Evolutionary conservation across 176 grass and related monocot genomes (phyloP).

Genomic region (Otatea glauca): DNA sequence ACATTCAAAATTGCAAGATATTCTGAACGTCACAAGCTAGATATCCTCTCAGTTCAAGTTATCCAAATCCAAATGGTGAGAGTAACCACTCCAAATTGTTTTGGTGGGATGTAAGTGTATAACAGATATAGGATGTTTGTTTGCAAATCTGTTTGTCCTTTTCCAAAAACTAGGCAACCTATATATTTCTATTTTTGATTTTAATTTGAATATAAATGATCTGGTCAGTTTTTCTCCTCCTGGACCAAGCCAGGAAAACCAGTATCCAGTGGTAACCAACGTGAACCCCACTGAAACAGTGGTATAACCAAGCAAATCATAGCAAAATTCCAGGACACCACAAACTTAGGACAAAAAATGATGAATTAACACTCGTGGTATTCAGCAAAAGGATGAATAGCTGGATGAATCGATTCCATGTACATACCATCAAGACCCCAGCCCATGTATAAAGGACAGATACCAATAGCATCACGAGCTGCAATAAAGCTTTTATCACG

Average conservation of each 20-base stretch:
- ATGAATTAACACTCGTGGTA: not conserved
- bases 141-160: not conserved
- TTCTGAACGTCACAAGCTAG: not conserved
- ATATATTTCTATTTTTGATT: conserved; percentile 20
- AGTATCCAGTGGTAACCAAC: not conserved
- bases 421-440: conserved; percentile 96
- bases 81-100: not conserved
- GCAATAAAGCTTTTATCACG: conserved; percentile 95
- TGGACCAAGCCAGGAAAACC: not conserved
- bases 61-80: conserved; percentile 12
- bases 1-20: conserved; percentile 18
- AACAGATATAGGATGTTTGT: not conserved
- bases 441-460: conserved; percentile 95
- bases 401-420: conserved; percentile 16
- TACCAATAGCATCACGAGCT: conserved; percentile 95
- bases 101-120: not conserved
- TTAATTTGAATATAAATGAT: conserved; percentile 19
- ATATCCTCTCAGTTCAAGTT: not conserved
- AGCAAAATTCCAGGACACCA: not conserved
- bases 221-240: not conserved
- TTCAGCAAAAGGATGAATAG: not conserved
- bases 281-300: not conserved
- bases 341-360: not conserved
- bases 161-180: not conserved
- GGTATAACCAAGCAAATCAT: conserved; percentile 28